Conservation (phyloP, 148 eudicot species). For the Fagopyrum esculentum region DNA sequence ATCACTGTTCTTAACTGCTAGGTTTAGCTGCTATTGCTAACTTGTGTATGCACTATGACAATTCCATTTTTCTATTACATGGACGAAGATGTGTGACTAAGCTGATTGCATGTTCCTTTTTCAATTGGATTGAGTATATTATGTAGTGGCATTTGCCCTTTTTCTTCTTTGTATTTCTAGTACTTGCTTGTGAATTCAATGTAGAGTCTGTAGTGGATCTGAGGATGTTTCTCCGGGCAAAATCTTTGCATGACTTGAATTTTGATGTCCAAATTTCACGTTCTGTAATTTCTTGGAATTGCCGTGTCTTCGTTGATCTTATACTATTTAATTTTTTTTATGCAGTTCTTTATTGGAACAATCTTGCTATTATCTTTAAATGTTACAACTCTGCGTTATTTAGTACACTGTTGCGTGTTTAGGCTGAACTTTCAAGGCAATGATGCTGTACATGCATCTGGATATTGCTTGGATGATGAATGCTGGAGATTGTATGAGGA, state of each 20-base stretch:
- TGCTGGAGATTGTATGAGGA: slow-evolving; percentile 91
- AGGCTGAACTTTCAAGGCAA: slow-evolving; percentile 81
- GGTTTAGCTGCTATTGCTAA: not conserved
- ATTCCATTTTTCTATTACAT: not conserved
- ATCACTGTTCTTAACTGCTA: not conserved
- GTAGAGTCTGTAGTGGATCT: not conserved
- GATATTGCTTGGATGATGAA: slow-evolving; percentile 76
- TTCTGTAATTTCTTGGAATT: not conserved
- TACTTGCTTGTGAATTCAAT: not conserved
- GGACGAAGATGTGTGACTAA: not conserved
- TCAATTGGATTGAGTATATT: not conserved
- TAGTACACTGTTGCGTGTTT: slow-evolving; percentile 9
- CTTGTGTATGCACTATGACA: not conserved
- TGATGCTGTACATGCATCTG: slow-evolving; percentile 33
- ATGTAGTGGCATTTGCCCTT: not conserved
- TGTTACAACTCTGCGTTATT: not conserved
- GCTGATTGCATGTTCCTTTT: not conserved
- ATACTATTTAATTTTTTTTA: not conserved
- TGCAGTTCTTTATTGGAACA: not conserved
- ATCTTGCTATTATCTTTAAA: not conserved
- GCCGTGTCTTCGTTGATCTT: not conserved
- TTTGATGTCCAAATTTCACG: slow-evolving; percentile 4
- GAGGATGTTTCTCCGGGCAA: not conserved
- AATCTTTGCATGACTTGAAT: not conserved
- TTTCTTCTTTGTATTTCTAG: not conserved